Evolutionary conservation across 2,329 filamentous ascomycete genomes (phyloP).

Genomic region (Exophiala calicioides): DNA sequence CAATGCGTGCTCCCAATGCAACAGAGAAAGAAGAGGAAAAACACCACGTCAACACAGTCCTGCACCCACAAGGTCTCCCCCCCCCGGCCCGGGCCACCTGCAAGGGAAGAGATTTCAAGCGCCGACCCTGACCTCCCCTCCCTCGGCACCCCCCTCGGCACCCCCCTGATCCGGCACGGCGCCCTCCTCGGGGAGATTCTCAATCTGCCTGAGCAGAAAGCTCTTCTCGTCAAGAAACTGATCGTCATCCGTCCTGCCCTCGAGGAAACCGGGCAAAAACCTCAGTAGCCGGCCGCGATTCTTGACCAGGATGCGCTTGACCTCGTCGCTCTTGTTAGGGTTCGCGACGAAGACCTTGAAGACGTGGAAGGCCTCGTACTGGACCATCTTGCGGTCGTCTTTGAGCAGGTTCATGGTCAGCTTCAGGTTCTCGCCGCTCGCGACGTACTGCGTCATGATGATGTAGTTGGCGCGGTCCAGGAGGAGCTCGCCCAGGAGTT

Average conservation of each 20-base stretch:
- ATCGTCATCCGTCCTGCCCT: conserved; percentile 94
- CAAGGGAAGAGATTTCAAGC: no score
- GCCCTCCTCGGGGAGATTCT: conserved; percentile 35
- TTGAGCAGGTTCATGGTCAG: conserved; percentile 96
- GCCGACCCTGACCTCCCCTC: conserved; percentile 15
- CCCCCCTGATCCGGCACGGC: background rate
- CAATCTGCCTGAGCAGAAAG: conserved; percentile 93
- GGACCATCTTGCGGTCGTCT: conserved; percentile 97
- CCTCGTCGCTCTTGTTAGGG: conserved; percentile 93
- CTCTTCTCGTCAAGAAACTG: conserved; percentile 98
- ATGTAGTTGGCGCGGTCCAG: conserved; percentile 95
- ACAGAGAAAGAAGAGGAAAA: no score
- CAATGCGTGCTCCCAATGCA: no score
- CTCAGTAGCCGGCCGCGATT: conserved; percentile 87
- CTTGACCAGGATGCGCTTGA: conserved; percentile 94
- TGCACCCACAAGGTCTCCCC: no score
- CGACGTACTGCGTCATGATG: conserved; percentile 97
- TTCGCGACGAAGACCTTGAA: conserved; percentile 99
- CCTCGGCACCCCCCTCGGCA: no score
- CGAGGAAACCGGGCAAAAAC: conserved; percentile 88
- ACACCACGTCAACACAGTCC: no score
- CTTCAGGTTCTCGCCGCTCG: conserved; percentile 92
- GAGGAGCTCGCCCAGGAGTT: conserved; percentile 90
- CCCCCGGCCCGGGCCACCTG: no score
- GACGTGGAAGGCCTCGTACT: conserved; percentile 98